Percentiles rank a stretch among this genome's conserved stretches.
Conservation (phyloP, 2,329 filamentous ascomycete species). For the Pseudogymnoascus sp. region DNA sequence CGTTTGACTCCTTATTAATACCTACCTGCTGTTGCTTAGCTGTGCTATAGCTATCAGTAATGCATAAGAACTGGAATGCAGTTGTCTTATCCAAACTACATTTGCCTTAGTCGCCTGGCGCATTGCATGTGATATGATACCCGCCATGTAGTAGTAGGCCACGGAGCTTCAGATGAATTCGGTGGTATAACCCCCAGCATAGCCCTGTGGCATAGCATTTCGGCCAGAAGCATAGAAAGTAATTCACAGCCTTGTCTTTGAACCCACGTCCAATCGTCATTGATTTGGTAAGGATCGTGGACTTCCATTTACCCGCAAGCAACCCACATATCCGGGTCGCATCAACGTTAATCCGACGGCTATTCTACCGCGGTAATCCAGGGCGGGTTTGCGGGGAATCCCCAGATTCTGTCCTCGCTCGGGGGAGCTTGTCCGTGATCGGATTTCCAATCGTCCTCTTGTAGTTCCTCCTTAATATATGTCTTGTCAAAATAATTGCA, state of each 20-base stretch:
- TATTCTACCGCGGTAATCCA: background rate
- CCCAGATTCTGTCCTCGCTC: background rate
- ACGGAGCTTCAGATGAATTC: too few species aligned
- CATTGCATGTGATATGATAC: background rate
- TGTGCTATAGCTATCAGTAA: slow-evolving; percentile 6
- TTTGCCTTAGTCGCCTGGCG: background rate
- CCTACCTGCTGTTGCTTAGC: slow-evolving; percentile 4
- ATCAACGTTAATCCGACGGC: slow-evolving; percentile 6
- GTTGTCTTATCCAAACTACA: background rate
- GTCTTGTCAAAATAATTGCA: background rate
- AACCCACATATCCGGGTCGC: background rate
- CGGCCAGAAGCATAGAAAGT: background rate
- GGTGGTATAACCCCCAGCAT: background rate
- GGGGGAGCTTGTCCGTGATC: background rate
- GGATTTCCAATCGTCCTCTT: background rate
- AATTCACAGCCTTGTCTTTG: background rate
- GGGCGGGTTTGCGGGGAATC: background rate
- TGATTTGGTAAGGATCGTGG: background rate
- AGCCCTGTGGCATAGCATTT: background rate
- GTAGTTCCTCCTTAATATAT: background rate
- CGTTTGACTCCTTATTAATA: slow-evolving; percentile 4
- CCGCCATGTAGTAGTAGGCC: background rate
- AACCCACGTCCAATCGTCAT: background rate
- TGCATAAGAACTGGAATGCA: background rate
- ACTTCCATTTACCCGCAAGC: background rate